These are phyloP conservation scores for Yamadazyma endophytica DNA, from an alignment of 805 yeast genomes.

Conservation along the genomic window DNA sequence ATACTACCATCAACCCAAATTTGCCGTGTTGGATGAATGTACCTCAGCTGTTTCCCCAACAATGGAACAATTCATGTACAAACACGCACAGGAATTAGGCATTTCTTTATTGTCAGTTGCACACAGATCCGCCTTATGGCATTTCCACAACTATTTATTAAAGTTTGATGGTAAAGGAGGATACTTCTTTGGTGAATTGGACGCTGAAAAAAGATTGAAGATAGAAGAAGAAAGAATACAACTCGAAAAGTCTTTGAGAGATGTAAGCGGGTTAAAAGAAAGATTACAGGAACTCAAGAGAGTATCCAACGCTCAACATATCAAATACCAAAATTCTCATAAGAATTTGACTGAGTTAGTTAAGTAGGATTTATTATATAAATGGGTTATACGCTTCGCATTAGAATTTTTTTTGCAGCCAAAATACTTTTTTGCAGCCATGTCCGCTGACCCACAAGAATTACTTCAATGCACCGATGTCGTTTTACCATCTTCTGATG, in stretches of 20 bases:
- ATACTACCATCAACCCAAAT: constrained; percentile 85
- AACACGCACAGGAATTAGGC: constrained; percentile 72
- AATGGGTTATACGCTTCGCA: not conserved
- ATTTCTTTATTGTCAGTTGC: constrained; percentile 87
- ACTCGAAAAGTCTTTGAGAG: constrained; percentile 67
- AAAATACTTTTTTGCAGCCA: too few relatives aligned
- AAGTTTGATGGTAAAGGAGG: constrained; percentile 86
- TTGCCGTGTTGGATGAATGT: constrained; percentile 94
- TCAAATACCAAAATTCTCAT: constrained; percentile 26
- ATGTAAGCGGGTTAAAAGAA: constrained; percentile 61
- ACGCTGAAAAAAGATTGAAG: constrained; percentile 67
- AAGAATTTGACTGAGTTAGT: constrained; percentile 22
- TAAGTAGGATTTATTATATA: not conserved
- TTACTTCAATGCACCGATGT: too few relatives aligned
- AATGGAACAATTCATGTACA: constrained; percentile 85
- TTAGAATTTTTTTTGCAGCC: too few relatives aligned
- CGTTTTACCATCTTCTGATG: too few relatives aligned
- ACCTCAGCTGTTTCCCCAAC: constrained; percentile 91
- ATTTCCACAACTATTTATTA: constrained; percentile 76
- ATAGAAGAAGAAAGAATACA: constrained; percentile 75
- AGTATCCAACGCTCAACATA: constrained; percentile 43
- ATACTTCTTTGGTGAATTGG: constrained; percentile 55
- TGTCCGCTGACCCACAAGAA: too few relatives aligned
- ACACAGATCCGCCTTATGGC: constrained; percentile 90
- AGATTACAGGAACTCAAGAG: constrained; percentile 61